Conservation (phyloP, 768 basidiomycete genomes). For the Trametopsis cervina region DNA sequence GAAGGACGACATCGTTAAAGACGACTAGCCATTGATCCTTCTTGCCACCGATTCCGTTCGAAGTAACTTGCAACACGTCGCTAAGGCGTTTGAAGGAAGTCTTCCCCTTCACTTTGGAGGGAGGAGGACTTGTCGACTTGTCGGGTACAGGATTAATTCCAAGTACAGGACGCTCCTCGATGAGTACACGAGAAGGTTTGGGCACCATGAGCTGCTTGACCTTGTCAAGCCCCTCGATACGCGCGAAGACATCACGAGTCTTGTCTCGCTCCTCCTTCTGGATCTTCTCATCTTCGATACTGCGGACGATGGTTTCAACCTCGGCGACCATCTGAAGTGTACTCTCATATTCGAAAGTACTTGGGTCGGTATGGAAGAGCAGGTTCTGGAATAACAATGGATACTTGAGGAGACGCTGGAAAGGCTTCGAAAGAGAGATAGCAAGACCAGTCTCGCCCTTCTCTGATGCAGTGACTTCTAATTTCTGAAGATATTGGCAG, state of each 20-base stretch:
- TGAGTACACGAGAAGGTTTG: conserved; percentile 80
- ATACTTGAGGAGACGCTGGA: conserved; percentile 94
- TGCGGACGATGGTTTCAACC: conserved; percentile 91
- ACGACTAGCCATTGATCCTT: conserved; percentile 92
- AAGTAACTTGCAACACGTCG: conserved; percentile 68
- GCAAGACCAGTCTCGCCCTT: conserved; percentile 92
- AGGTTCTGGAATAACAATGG: conserved; percentile 97
- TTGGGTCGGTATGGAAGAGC: conserved; percentile 94
- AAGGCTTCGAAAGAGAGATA: conserved; percentile 94
- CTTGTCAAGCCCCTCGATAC: conserved; percentile 94
- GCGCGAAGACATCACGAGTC: conserved; percentile 90
- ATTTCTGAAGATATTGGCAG: conserved; percentile 61
- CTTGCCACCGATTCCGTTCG: conserved; percentile 50
- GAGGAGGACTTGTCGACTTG: conserved; percentile 25
- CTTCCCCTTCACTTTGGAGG: conserved; percentile 63
- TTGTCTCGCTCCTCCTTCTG: conserved; percentile 94
- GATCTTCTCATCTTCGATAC: conserved; percentile 97
- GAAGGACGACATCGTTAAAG: conserved; percentile 92
- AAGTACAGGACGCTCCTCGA: conserved; percentile 65
- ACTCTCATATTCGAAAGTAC: conserved; percentile 94
- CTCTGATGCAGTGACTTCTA: conserved; percentile 76
- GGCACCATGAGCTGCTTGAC: conserved; percentile 89
- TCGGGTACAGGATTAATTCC: conserved; percentile 22
- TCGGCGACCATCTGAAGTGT: conserved; percentile 96
- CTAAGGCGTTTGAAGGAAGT: conserved; percentile 85